A percentile compares a stretch with the other conserved stretches of the same genome.
These are phyloP conservation scores for Cordyceps cateniannulata DNA, from an alignment of 2,329 filamentous ascomycete genomes.

Conservation along the genomic window DNA sequence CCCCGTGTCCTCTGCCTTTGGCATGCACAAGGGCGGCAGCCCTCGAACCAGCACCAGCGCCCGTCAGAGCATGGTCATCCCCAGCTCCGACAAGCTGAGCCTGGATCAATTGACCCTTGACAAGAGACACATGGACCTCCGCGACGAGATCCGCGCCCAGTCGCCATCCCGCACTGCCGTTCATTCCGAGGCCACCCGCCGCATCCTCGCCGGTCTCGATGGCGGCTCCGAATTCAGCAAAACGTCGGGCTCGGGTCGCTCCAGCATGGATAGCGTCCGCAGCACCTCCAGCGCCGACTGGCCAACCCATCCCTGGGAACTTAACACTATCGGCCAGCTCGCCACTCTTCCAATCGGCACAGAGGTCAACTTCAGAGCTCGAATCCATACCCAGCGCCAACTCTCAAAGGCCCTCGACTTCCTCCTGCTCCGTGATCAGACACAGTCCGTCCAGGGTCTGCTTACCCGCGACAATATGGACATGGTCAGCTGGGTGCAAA, in stretches of 20 bases:
- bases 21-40: slow-evolving; percentile 10
- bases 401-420: slow-evolving; percentile 81
- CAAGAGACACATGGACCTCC: slow-evolving; percentile 7
- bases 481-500: slow-evolving; percentile 84
- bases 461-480: slow-evolving; percentile 51
- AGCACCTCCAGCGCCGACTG: slow-evolving; percentile 32
- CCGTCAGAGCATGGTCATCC: slow-evolving; percentile 3
- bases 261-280: slow-evolving; percentile 27
- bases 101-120: slow-evolving; percentile 13
- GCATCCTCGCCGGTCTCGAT: slow-evolving; percentile 12
- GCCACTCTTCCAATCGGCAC: slow-evolving; percentile 31
- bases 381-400: slow-evolving; percentile 59
- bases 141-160: slow-evolving; percentile 4
- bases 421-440: slow-evolving; percentile 78
- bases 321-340: slow-evolving; percentile 32
- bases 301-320: slow-evolving; percentile 33
- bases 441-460: slow-evolving; percentile 72
- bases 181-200: slow-evolving; percentile 13
- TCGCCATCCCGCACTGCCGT: not conserved
- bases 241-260: slow-evolving; percentile 7
- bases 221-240: slow-evolving; percentile 8
- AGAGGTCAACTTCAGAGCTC: slow-evolving; percentile 35
- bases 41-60: not conserved
- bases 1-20: slow-evolving; percentile 13
- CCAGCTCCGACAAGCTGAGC: slow-evolving; percentile 2